phyloP scores from a whole-genome alignment of 768 basidiomycete genomes.

The Boletus insuetus region DNA sequence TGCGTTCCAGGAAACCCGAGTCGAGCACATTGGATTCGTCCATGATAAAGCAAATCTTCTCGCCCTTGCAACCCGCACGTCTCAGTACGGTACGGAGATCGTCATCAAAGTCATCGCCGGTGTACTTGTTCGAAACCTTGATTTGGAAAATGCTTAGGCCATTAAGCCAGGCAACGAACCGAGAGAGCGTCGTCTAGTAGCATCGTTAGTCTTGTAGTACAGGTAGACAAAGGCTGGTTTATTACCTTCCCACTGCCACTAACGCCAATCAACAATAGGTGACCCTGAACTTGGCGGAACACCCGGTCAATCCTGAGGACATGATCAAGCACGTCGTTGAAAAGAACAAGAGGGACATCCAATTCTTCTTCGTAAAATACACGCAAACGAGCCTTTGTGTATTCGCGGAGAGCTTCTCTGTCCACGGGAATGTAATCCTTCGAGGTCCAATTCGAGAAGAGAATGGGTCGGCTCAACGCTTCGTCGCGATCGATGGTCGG shows the following conservation, averaged over 20 bases:
- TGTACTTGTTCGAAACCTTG: constrained; percentile 99
- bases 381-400: constrained; percentile 91
- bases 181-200: constrained; percentile 86
- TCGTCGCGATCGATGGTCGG: constrained; percentile 87
- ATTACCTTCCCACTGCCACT: constrained; percentile 97
- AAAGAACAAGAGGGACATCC: constrained; percentile 95
- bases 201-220: constrained; percentile 13
- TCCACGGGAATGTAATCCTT: constrained; percentile 96
- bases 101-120: constrained; percentile 97
- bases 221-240: background rate
- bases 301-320: constrained; percentile 97
- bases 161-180: constrained; percentile 99
- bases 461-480: constrained; percentile 82
- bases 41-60: constrained; percentile 99
- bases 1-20: constrained; percentile 98
- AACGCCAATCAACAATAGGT: constrained; percentile 93
- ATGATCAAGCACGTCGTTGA: constrained; percentile 98
- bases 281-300: constrained; percentile 97
- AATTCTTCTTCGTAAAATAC: constrained; percentile 99
- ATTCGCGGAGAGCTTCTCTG: constrained; percentile 88
- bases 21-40: constrained; percentile 99
- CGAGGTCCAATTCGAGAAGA: constrained; percentile 99
- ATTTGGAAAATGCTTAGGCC: constrained; percentile 99
- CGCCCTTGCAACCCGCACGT: constrained; percentile 95
- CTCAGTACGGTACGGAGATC: constrained; percentile 94